Conservation (phyloP, 495 filamentous ascomycete species). For the Hypoxylon lienhwacheense region DNA sequence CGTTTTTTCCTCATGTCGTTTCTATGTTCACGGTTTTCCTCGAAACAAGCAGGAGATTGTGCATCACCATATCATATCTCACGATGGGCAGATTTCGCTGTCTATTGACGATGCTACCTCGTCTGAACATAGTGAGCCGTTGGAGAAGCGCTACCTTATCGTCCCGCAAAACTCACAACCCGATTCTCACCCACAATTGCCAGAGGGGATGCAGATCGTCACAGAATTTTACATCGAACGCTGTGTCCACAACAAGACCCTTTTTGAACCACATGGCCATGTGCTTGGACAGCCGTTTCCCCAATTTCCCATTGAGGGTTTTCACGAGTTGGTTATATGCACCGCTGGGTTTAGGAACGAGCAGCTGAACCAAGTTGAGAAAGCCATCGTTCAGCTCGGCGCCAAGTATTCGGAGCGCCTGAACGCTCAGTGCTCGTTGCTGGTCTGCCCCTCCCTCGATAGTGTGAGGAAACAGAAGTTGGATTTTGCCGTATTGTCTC, state of each 20-base stretch:
- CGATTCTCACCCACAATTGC: slow-evolving; percentile 44
- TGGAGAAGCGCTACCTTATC: slow-evolving; percentile 48
- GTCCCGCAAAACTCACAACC: slow-evolving; percentile 51
- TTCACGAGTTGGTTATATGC: slow-evolving; percentile 67
- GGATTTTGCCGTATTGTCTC: slow-evolving; percentile 68
- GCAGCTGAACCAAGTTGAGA: slow-evolving; percentile 79
- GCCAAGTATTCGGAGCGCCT: slow-evolving; percentile 77
- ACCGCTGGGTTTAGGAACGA: slow-evolving; percentile 84
- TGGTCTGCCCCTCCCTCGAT: slow-evolving; percentile 63
- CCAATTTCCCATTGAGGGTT: slow-evolving; percentile 66
- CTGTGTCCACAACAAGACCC: slow-evolving; percentile 72
- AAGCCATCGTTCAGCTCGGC: slow-evolving; percentile 72
- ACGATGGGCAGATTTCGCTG: slow-evolving; percentile 48
- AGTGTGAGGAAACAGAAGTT: slow-evolving; percentile 73
- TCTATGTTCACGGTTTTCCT: slow-evolving; percentile 68
- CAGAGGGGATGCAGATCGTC: slow-evolving; percentile 55
- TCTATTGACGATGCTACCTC: slow-evolving; percentile 49
- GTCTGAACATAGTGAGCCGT: slow-evolving; percentile 26
- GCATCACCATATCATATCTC: slow-evolving; percentile 45
- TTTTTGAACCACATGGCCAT: slow-evolving; percentile 70
- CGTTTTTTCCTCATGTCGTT: slow-evolving; percentile 58
- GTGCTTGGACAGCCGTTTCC: slow-evolving; percentile 75
- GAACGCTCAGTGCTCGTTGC: slow-evolving; percentile 63
- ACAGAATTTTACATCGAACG: slow-evolving; percentile 94
- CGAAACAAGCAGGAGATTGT: slow-evolving; percentile 48